Evolutionary conservation across 257 asterid genomes (phyloP).

Genomic region (Ballota nigra): DNA sequence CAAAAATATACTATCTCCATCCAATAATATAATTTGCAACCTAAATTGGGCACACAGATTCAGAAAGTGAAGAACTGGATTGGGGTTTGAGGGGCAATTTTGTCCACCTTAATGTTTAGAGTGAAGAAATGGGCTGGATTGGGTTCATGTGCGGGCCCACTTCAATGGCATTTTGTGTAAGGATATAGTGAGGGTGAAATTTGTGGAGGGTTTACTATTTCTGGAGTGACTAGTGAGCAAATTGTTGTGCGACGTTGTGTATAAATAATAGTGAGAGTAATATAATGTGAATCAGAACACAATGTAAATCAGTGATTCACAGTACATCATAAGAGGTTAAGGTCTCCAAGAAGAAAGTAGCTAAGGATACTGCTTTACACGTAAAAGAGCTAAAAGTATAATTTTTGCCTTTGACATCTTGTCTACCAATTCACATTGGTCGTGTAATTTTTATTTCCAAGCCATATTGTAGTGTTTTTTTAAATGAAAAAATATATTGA

Average conservation of each 20-base stretch:
- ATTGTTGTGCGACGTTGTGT: no score
- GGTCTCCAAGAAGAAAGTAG: not conserved
- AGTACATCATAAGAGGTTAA: not conserved
- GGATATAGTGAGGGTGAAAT: no score
- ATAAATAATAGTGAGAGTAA: no score
- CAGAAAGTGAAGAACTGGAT: no score
- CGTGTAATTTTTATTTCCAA: not conserved
- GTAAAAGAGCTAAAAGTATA: not conserved
- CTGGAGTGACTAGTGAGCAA: no score
- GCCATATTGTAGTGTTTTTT: not conserved
- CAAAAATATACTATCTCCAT: not conserved
- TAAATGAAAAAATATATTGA: not conserved
- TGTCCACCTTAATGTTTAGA: no score
- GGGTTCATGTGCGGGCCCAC: no score
- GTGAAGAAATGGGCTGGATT: no score
- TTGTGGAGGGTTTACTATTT: no score
- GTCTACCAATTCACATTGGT: not conserved
- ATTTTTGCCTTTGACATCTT: slow-evolving; percentile 2
- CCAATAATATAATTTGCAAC: not conserved
- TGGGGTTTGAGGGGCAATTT: no score
- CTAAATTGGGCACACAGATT: no score
- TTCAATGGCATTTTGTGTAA: no score
- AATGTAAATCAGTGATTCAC: not conserved
- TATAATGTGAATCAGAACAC: not conserved
- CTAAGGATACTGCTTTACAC: not conserved